phyloP scores from a whole-genome alignment of 2,329 filamentous ascomycete genomes.

The Rutstroemia sydowiana region DNA sequence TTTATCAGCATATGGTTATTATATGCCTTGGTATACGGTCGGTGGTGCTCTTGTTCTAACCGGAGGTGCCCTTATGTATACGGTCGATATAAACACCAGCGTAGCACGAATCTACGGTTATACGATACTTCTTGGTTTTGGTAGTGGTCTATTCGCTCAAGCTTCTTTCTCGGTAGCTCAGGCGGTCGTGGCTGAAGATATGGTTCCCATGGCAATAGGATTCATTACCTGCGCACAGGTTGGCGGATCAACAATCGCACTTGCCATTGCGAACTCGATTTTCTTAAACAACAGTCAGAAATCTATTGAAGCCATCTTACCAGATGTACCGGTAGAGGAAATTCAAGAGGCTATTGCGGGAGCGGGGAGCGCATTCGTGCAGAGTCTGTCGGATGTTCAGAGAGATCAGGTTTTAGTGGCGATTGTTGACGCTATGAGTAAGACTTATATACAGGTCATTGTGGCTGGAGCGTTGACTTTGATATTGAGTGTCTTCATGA shows the following conservation, averaged over 20 bases:
- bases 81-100: slow-evolving; percentile 25
- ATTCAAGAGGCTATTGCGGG: slow-evolving; percentile 29
- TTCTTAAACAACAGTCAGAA: slow-evolving; percentile 32
- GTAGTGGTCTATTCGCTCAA: slow-evolving; percentile 25
- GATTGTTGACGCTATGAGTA: slow-evolving; percentile 24
- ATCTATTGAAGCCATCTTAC: slow-evolving; percentile 26
- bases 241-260: slow-evolving; percentile 31
- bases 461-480: slow-evolving; percentile 21
- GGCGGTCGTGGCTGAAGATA: slow-evolving; percentile 12
- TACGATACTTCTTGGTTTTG: slow-evolving; percentile 33
- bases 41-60: slow-evolving; percentile 27
- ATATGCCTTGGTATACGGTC: slow-evolving; percentile 34
- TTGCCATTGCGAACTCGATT: slow-evolving; percentile 33
- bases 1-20: slow-evolving; percentile 32
- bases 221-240: slow-evolving; percentile 35
- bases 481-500: slow-evolving; percentile 22
- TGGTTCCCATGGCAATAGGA: slow-evolving; percentile 31
- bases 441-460: slow-evolving; percentile 25
- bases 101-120: slow-evolving; percentile 26
- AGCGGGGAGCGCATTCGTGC: slow-evolving; percentile 20
- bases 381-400: slow-evolving; percentile 12
- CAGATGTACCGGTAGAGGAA: slow-evolving; percentile 19
- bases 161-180: neutral
- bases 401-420: slow-evolving; percentile 12
- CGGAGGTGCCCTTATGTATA: slow-evolving; percentile 29